phyloP scores from a whole-genome alignment of 1,139 yeast genomes.

The Insectozyma bohioensis region DNA sequence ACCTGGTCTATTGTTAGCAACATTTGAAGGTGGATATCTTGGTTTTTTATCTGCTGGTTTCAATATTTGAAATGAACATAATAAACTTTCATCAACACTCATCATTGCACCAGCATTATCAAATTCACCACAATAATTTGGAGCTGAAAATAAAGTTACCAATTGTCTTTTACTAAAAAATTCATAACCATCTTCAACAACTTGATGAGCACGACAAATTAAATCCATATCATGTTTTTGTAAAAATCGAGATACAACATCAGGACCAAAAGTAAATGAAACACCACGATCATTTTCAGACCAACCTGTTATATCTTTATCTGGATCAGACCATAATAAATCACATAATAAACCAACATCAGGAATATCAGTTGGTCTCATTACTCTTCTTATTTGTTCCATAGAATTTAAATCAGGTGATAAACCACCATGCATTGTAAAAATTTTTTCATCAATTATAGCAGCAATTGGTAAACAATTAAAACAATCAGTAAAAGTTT shows the following conservation, averaged over 20 bases:
- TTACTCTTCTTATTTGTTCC: conserved; percentile 97
- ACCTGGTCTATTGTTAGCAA: conserved; percentile 55
- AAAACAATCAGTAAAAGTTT: conserved; percentile 96
- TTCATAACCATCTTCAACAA: conserved; percentile 98
- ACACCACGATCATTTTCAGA: conserved; percentile 98
- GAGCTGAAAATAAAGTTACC: conserved; percentile 93
- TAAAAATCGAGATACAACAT: conserved; percentile 88
- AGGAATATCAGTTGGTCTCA: conserved; percentile 99
- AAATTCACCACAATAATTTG: conserved; percentile 97
- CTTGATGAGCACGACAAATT: conserved; percentile 97
- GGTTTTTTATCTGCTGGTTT: conserved; percentile 94
- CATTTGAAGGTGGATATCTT: conserved; percentile 56
- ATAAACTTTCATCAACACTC: conserved; percentile 94
- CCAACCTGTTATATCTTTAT: conserved; percentile 97
- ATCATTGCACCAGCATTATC: conserved; percentile 99
- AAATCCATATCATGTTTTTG: conserved; percentile 97
- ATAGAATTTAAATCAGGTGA: conserved; percentile 94
- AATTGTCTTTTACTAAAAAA: conserved; percentile 93
- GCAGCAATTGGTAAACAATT: conserved; percentile 98
- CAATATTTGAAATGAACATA: conserved; percentile 95
- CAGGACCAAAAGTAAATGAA: conserved; percentile 96
- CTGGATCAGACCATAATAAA: conserved; percentile 97
- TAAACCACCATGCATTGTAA: conserved; percentile 98
- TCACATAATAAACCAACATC: conserved; percentile 96
- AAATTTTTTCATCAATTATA: conserved; percentile 93